phyloP scores from a whole-genome alignment of 257 asterid species.

The Thymus quinquecostatus region DNA sequence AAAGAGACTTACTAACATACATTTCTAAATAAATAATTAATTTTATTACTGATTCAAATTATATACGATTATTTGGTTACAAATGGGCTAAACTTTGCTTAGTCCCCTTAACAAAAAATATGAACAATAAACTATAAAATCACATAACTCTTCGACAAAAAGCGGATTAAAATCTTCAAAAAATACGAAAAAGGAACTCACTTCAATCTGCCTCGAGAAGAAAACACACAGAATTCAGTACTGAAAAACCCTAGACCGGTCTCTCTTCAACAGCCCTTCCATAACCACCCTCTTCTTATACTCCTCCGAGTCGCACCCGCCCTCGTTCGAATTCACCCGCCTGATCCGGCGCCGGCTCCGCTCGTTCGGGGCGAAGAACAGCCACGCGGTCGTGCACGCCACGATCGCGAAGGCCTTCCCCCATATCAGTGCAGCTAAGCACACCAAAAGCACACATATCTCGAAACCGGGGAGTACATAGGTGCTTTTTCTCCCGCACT shows the following conservation, averaged over 20 bases:
- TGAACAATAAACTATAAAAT: neutral
- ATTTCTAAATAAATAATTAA: neutral
- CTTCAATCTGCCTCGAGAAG: too few species aligned
- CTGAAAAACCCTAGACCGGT: slow-evolving; percentile 26
- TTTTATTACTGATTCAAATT: neutral
- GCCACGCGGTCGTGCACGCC: slow-evolving; percentile 54
- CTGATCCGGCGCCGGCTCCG: slow-evolving; percentile 7
- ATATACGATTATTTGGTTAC: neutral
- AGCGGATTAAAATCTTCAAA: neutral
- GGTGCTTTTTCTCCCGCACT: neutral
- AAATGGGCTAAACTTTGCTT: slow-evolving; percentile 15
- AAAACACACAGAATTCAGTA: neutral
- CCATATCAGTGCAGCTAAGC: slow-evolving; percentile 52
- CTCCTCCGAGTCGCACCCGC: slow-evolving; percentile 37
- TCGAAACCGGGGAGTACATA: slow-evolving; percentile 30
- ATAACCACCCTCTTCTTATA: slow-evolving; percentile 41
- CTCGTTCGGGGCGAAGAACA: slow-evolving; percentile 39
- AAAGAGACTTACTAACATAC: too few species aligned
- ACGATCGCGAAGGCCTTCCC: slow-evolving; percentile 65
- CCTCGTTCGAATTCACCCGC: slow-evolving; percentile 12
- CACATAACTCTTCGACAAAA: neutral
- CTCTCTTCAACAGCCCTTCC: slow-evolving; percentile 47
- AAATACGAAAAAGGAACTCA: neutral
- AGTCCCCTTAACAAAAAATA: neutral
- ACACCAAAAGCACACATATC: slow-evolving; percentile 40